Conservation (phyloP, 208 protist species). For the Trypanosoma brucei region DNA sequence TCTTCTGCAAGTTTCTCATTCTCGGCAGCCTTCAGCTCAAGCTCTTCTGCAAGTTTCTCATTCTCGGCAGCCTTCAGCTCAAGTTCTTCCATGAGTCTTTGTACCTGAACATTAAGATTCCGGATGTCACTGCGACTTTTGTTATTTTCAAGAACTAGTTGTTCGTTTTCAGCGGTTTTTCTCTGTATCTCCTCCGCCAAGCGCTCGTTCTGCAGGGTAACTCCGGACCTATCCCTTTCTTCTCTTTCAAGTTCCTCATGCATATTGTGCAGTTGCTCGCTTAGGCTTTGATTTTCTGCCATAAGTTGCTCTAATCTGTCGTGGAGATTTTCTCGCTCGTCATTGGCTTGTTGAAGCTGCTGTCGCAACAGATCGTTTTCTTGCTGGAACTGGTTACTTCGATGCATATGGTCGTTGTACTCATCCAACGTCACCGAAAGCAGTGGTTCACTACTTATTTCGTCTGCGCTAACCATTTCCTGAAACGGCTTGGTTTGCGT, state of each 20-base stretch:
- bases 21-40: slow-evolving; percentile 20
- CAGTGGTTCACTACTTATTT: slow-evolving; percentile 17
- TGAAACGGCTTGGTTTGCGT: background rate
- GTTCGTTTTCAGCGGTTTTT: slow-evolving; percentile 26
- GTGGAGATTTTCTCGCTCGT: slow-evolving; percentile 13
- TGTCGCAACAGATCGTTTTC: slow-evolving; percentile 22
- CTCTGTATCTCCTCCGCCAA: slow-evolving; percentile 18
- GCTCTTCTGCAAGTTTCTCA: slow-evolving; percentile 26
- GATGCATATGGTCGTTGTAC: slow-evolving; percentile 14
- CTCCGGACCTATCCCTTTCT: slow-evolving; percentile 3
- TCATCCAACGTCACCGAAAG: slow-evolving; percentile 30
- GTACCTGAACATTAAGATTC: slow-evolving; percentile 20
- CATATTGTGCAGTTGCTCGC: slow-evolving; percentile 12
- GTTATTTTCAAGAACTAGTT: slow-evolving; percentile 15
- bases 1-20: slow-evolving; percentile 19
- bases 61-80: slow-evolving; percentile 15
- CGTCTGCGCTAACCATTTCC: slow-evolving; percentile 5
- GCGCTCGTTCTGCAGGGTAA: slow-evolving; percentile 9
- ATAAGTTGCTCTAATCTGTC: slow-evolving; percentile 3
- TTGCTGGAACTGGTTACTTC: slow-evolving; percentile 20
- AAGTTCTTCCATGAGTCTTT: slow-evolving; percentile 21
- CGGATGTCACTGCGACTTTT: slow-evolving; percentile 21
- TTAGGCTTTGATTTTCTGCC: slow-evolving; percentile 12
- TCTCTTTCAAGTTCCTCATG: background rate
- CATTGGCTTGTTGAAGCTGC: slow-evolving; percentile 19